Evolutionary conservation across 176 grass and related monocot genomes (phyloP).

Genomic region (Oryza longistaminata): DNA sequence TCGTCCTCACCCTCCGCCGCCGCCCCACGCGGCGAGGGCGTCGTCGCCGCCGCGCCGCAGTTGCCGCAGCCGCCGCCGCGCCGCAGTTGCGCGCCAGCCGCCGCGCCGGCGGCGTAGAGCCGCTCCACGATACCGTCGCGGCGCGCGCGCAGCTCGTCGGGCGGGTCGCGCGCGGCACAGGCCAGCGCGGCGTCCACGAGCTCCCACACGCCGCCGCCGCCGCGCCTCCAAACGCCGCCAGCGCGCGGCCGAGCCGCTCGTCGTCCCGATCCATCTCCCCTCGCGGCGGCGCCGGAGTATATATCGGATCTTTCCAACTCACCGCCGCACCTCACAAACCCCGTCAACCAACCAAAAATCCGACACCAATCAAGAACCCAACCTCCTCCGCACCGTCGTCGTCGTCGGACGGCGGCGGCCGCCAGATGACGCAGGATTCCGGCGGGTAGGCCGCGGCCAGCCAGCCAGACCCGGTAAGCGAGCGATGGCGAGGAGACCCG

Average conservation of each 20-base stretch:
- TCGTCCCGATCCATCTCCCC: conserved; percentile 60
- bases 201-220: conserved; percentile 48
- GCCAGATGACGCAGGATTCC: neutral
- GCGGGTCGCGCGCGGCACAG: conserved; percentile 36
- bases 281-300: neutral
- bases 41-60: conserved; percentile 14
- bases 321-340: neutral
- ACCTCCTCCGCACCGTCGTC: neutral
- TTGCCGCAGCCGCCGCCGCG: conserved; percentile 41
- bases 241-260: conserved; percentile 48
- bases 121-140: conserved; percentile 65
- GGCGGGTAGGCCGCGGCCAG: neutral
- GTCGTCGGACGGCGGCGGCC: neutral
- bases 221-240: conserved; percentile 32
- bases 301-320: neutral
- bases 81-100: conserved; percentile 50
- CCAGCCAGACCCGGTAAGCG: neutral
- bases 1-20: conserved; percentile 3
- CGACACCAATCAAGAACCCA: neutral
- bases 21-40: conserved; percentile 2
- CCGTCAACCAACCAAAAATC: neutral
- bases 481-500: neutral
- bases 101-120: conserved; percentile 42
- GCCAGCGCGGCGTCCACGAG: conserved; percentile 61
- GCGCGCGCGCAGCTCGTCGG: conserved; percentile 53